Base-by-base conservation (phyloP, 2,329 filamentous ascomycete genomes). In the Ascosphaera apis region DNA sequence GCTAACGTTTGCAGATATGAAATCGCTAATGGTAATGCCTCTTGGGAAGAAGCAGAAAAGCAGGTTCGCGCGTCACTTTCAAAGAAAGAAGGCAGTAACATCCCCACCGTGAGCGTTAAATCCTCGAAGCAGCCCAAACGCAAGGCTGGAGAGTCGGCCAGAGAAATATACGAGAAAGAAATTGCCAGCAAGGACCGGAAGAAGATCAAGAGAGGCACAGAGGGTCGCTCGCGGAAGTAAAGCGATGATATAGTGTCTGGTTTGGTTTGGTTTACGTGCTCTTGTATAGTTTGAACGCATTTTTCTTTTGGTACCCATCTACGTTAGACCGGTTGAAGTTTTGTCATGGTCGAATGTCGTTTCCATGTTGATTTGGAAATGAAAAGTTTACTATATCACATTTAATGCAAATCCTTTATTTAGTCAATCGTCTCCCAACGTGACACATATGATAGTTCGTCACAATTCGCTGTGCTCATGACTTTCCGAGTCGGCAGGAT, bases 71-170 rank as follows among this genome's bases (percentile, higher is more conserved):
- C 53, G 37, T 66, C 67, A 2, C 47, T 33, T 8, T 25, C 15
- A 35, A 33, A 63, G 66, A 35, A 59, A 62, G 34, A 69, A 65
- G 47, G 63, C 65, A 12, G 76, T 73, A 53, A 47, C 28, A 47
- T 50, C 21, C 44, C 52, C 13, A 57, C 54, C 0, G 81, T 93
- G 18, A 84, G 78, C 50, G 71, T 95, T 37, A 88, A 84, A 63
- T 70, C 72, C n/a, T 62, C 62, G 39, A 81, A 83, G 56, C 47
- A 47, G 3, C 47, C 56, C 42, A 86, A 88, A 64, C 65, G 81
- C 46, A 91, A 91, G 58, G 77, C 70, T 35, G 60, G 61, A 5
- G 63, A 66, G 45, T 57, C 61, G 0, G 57, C 65, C 2, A 61
- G 58, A 17, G 63, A 67, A 36, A 60, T 63, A 30, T 57, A 53